phyloP scores from a whole-genome alignment of 78 protist species.

The Dictyostelium intermedium region DNA sequence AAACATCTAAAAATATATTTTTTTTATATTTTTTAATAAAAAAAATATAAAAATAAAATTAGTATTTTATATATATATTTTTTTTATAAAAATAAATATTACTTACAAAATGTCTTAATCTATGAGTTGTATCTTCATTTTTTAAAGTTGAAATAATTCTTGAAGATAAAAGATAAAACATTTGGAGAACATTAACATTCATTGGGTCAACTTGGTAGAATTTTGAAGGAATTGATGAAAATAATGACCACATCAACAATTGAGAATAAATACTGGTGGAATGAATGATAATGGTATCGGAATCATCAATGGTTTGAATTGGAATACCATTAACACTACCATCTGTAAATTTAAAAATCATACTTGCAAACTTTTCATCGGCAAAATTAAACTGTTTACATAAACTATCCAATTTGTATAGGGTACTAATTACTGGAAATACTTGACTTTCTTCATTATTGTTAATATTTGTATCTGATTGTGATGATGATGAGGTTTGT shows the following conservation, averaged over 20 bases:
- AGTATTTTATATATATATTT: neutral
- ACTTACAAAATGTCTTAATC: neutral
- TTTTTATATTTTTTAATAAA: too few relatives aligned
- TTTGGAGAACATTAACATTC: neutral
- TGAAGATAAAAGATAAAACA: neutral
- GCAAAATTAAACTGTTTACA: slow-evolving; percentile 6
- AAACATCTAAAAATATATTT: neutral
- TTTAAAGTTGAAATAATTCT: neutral
- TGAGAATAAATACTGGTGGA: neutral
- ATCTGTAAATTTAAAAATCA: neutral
- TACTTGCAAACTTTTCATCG: neutral
- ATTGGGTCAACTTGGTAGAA: neutral
- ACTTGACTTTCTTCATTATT: neutral
- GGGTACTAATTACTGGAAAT: neutral
- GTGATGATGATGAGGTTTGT: neutral
- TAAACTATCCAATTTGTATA: neutral
- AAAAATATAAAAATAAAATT: neutral
- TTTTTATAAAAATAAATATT: neutral
- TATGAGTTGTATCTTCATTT: neutral
- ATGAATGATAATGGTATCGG: neutral
- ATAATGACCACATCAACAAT: slow-evolving; percentile 1
- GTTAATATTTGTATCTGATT: neutral
- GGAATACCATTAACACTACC: slow-evolving; percentile 1
- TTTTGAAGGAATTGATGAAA: neutral
- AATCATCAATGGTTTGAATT: neutral